Conservation (phyloP, 2,329 filamentous ascomycete species). For the Neurospora crassa region DNA sequence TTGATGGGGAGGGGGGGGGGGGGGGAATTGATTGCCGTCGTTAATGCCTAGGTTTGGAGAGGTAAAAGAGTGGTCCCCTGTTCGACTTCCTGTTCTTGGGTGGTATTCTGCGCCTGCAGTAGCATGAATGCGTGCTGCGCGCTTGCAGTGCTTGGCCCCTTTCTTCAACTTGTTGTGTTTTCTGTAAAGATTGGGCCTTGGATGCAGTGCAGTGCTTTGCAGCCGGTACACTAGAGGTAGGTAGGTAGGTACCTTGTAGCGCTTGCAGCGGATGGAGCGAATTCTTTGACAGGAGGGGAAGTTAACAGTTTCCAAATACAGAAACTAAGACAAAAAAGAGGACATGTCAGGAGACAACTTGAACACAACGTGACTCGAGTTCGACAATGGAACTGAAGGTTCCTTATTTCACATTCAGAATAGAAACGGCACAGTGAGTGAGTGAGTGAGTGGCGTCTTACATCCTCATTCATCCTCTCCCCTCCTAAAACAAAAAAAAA, state of each 20-base stretch:
- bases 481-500: too few relatives aligned
- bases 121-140: neutral
- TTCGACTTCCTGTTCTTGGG: neutral
- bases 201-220: neutral
- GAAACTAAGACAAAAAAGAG: neutral
- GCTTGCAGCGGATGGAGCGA: neutral
- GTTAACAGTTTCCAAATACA: neutral
- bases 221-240: neutral
- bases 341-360: neutral
- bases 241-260: neutral
- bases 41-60: neutral
- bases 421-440: neutral
- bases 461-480: neutral
- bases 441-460: neutral
- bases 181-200: neutral
- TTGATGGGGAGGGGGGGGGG: neutral
- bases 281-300: neutral
- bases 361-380: neutral
- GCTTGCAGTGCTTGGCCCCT: neutral
- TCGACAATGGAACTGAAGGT: neutral
- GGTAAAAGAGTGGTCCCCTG: neutral
- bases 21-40: neutral
- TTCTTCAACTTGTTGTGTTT: neutral
- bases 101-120: neutral
- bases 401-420: neutral